phyloP scores from a whole-genome alignment of 2,329 filamentous ascomycete genomes.

The Coleophoma cylindrospora region DNA sequence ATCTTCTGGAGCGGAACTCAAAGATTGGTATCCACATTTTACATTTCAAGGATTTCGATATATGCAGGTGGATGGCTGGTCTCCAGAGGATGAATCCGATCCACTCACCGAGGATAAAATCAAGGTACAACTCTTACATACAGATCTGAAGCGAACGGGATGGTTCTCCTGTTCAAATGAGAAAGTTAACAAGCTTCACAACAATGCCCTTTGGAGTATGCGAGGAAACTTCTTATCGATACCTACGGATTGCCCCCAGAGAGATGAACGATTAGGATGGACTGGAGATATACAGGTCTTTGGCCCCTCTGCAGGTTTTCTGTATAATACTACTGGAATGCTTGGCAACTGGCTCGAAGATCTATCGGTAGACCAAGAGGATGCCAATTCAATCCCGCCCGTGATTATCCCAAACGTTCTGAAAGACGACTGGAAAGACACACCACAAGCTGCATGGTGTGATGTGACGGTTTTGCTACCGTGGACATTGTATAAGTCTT shows the following conservation, averaged over 20 bases:
- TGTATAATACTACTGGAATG: slow-evolving; percentile 48
- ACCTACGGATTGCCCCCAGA: slow-evolving; percentile 53
- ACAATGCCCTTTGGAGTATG: slow-evolving; percentile 38
- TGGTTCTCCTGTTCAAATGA: slow-evolving; percentile 4
- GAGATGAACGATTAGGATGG: slow-evolving; percentile 45
- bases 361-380: slow-evolving; percentile 30
- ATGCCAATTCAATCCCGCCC: slow-evolving; percentile 22
- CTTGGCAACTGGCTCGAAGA: slow-evolving; percentile 45
- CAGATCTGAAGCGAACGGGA: slow-evolving; percentile 4
- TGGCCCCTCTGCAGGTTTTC: slow-evolving; percentile 37
- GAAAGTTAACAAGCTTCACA: slow-evolving; percentile 35
- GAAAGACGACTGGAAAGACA: slow-evolving; percentile 1
- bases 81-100: background rate
- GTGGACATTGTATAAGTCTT: slow-evolving; percentile 33
- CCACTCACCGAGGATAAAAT: slow-evolving; percentile 3
- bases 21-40: slow-evolving; percentile 32
- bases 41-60: slow-evolving; percentile 42
- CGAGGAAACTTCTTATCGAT: slow-evolving; percentile 52
- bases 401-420: slow-evolving; percentile 22
- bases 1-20: slow-evolving; percentile 24
- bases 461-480: slow-evolving; percentile 35
- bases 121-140: background rate
- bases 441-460: slow-evolving; percentile 30
- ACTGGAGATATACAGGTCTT: slow-evolving; percentile 39
- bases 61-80: slow-evolving; percentile 2